phyloP scores from a whole-genome alignment of 176 grass and related monocot genomes.

The Aegilops umbellulata region DNA sequence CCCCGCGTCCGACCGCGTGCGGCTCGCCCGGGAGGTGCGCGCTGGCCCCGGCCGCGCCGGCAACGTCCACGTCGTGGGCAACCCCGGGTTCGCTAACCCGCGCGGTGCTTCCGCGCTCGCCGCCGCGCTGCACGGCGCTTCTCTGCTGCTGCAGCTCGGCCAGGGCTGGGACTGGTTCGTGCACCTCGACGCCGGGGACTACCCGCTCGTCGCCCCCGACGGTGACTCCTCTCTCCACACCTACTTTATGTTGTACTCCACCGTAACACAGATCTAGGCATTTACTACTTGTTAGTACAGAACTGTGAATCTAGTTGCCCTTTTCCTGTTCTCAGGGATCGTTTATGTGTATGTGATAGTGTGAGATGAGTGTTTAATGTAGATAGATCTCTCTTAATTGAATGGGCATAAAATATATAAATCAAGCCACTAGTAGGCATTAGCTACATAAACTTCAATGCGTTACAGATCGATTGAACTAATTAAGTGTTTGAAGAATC shows the following conservation, averaged over 20 bases:
- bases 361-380: not conserved
- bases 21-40: slow-evolving; percentile 40
- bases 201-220: slow-evolving; percentile 78
- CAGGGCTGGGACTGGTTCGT: slow-evolving; percentile 85
- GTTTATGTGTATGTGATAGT: not conserved
- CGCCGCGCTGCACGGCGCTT: slow-evolving; percentile 67
- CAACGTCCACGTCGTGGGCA: slow-evolving; percentile 85
- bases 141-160: slow-evolving; percentile 62
- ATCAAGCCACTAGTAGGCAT: not conserved
- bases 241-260: not conserved
- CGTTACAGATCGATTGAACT: not conserved
- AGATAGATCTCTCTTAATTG: not conserved
- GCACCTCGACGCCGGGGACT: slow-evolving; percentile 77
- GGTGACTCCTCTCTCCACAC: slow-evolving; percentile 40
- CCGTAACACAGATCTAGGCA: slow-evolving; percentile 9
- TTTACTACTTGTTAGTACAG: not conserved
- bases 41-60: not conserved
- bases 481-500: not conserved
- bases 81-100: slow-evolving; percentile 70
- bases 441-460: not conserved
- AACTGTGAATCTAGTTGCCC: not conserved
- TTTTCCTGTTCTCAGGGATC: not conserved
- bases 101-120: slow-evolving; percentile 72
- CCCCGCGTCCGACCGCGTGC: slow-evolving; percentile 43
- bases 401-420: not conserved